These are phyloP conservation scores for Phlegmacium glaucopus DNA, from an alignment of 768 basidiomycete genomes.

Conservation along the genomic window DNA sequence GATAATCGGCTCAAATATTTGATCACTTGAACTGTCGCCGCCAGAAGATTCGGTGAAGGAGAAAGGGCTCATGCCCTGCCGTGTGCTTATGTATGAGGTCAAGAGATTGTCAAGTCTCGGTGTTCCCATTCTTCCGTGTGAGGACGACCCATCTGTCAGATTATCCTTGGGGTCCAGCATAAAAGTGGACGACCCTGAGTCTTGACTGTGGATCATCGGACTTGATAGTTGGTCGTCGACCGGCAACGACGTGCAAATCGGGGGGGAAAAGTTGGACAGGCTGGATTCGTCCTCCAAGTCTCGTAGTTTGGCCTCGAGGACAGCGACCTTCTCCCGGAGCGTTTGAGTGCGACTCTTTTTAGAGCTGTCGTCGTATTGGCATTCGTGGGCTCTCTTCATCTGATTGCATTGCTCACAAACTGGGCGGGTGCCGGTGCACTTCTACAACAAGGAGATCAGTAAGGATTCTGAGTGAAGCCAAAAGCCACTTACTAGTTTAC, in stretches of 20 bases:
- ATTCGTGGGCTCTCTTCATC: conserved; percentile 48
- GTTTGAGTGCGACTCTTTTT: conserved; percentile 58
- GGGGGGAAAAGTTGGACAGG: conserved; percentile 16
- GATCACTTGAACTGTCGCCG: conserved; percentile 11
- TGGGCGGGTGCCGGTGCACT: conserved; percentile 59
- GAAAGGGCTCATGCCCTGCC: background rate
- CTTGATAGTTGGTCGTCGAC: background rate
- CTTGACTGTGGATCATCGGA: background rate
- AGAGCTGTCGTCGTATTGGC: conserved; percentile 58
- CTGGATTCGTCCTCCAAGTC: conserved; percentile 45
- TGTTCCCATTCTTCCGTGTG: background rate
- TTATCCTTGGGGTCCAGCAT: background rate
- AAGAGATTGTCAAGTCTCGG: background rate
- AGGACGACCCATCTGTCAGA: no score
- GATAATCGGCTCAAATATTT: conserved; percentile 8
- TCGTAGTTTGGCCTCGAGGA: conserved; percentile 49
- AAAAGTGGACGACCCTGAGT: background rate
- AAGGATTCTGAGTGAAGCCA: background rate
- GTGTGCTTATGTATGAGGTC: background rate
- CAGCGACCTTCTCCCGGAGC: conserved; percentile 51
- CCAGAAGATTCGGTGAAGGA: conserved; percentile 14
- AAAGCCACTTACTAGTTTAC: conserved; percentile 37
- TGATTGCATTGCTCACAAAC: conserved; percentile 53
- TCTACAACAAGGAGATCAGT: conserved; percentile 30
- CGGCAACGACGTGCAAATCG: background rate